Evolutionary conservation across 2,329 filamentous ascomycete genomes (phyloP).

Genomic region (Ceratocystis huliohia): DNA sequence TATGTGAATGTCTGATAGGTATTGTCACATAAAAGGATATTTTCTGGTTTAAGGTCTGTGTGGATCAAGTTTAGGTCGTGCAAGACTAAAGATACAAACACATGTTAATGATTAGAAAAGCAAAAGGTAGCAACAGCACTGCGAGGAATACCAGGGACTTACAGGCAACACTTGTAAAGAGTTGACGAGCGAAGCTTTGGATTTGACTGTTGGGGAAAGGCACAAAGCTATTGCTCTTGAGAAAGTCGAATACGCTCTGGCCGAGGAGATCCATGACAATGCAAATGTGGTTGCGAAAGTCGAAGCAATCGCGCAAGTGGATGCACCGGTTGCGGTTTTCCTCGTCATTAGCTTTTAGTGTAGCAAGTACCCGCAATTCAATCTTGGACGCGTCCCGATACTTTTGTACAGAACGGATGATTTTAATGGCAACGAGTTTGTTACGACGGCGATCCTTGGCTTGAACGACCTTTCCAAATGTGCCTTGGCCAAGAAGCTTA

Average conservation of each 20-base stretch:
- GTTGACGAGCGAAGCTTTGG: slow-evolving; percentile 85
- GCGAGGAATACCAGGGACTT: slow-evolving; percentile 32
- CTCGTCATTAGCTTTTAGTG: slow-evolving; percentile 78
- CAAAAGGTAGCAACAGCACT: too few relatives aligned
- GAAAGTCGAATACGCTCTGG: slow-evolving; percentile 95
- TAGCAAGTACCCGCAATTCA: slow-evolving; percentile 83
- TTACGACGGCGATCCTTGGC: slow-evolving; percentile 68
- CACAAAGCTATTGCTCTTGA: slow-evolving; percentile 89
- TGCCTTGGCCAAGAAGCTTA: slow-evolving; percentile 86
- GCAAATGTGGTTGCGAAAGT: slow-evolving; percentile 94
- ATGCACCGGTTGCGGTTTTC: slow-evolving; percentile 94
- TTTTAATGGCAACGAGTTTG: slow-evolving; percentile 83
- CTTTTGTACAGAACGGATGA: slow-evolving; percentile 95
- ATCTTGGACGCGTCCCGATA: slow-evolving; percentile 94
- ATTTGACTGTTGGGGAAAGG: slow-evolving; percentile 98
- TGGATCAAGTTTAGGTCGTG: slow-evolving; percentile 97
- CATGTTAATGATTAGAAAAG: background rate
- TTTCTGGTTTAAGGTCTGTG: slow-evolving; percentile 63
- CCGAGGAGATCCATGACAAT: slow-evolving; percentile 66
- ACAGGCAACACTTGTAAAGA: slow-evolving; percentile 98
- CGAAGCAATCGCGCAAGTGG: slow-evolving; percentile 90
- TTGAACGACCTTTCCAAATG: slow-evolving; percentile 95
- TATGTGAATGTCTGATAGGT: slow-evolving; percentile 59
- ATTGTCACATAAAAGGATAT: slow-evolving; percentile 54
- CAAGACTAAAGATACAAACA: slow-evolving; percentile 48